Base-by-base conservation (phyloP, 495 filamentous ascomycete genomes). In the Bombardia bombarda region DNA sequence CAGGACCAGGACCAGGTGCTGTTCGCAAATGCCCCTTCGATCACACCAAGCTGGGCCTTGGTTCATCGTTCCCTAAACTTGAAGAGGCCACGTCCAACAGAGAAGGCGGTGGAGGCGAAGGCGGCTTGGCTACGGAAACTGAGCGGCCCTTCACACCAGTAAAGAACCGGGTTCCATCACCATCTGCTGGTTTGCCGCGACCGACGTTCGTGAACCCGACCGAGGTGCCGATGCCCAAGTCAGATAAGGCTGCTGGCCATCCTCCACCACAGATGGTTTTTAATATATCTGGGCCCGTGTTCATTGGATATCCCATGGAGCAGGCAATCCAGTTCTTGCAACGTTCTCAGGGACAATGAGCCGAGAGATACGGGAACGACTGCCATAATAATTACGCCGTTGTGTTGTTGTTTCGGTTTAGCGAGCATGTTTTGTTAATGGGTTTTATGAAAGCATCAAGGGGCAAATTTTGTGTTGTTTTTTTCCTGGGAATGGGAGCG, bases 251-350 rank as follows among this genome's bases (percentile, higher is more conserved):
- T 32, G 20, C 26, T 12, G 36, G 31, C 16, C 7, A 7, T 23
- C 31, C 28, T 13, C 50, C 44, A 8, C 73, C 83, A 1, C 79
- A 80, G 50, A 75, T 93, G 69, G 66, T 86, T 0, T 92, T 93
- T 32, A 62, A 60, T 34, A 58, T 67, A 46, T 90, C 82, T 18
- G 89, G 89, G 0, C 87, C 89, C 0, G 86, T 94, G 2, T 94
- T 95, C 53, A 84, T 94, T 49, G 88, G 87, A 0, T 94, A 92
- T 56, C 75, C 83, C 1, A 73, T 87, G 26, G 86, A 92, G 45
- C 82, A 92, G 56, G 80, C 85, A 14, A 75, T 84, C 16, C 63
- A 67, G 17, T 65, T 94, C 25, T 70, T 94, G 68, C 77, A 81
- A 45, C 73, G 81, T 32, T 72, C 62, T 21, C 67, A 65, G 45